Evolutionary conservation across 2,329 filamentous ascomycete species (phyloP).

Genomic region (Penicillium vulpinum): DNA sequence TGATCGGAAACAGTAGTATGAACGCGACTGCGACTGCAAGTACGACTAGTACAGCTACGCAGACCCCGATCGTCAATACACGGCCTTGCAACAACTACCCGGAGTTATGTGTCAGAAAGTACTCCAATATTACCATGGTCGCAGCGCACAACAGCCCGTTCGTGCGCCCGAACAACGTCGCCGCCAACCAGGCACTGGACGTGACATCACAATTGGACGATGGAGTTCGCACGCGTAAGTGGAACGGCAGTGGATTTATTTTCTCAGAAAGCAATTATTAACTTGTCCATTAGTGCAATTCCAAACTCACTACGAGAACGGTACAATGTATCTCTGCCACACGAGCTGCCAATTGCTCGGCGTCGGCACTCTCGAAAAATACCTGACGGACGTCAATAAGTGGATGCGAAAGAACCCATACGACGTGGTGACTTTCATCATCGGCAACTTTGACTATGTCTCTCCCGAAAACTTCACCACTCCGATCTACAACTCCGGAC

Average conservation of each 20-base stretch:
- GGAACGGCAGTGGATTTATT: neutral
- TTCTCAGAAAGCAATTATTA: neutral
- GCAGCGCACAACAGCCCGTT: slow-evolving; percentile 83
- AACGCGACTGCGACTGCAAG: slow-evolving; percentile 50
- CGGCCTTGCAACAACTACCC: slow-evolving; percentile 76
- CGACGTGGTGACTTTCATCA: slow-evolving; percentile 82
- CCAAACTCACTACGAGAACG: slow-evolving; percentile 58
- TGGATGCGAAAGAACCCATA: slow-evolving; percentile 80
- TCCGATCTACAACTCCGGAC: slow-evolving; percentile 69
- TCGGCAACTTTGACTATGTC: slow-evolving; percentile 81
- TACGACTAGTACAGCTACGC: slow-evolving; percentile 47
- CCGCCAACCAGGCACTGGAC: slow-evolving; percentile 69
- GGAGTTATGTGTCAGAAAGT: slow-evolving; percentile 74
- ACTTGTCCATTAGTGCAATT: slow-evolving; percentile 54
- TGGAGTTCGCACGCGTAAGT: slow-evolving; percentile 60
- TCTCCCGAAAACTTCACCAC: slow-evolving; percentile 63
- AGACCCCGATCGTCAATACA: slow-evolving; percentile 61
- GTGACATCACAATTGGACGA: slow-evolving; percentile 75
- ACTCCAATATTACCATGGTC: slow-evolving; percentile 78
- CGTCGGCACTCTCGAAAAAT: slow-evolving; percentile 72
- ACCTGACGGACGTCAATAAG: slow-evolving; percentile 65
- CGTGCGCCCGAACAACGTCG: slow-evolving; percentile 66
- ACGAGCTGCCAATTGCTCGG: slow-evolving; percentile 79
- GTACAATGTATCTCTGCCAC: slow-evolving; percentile 76
- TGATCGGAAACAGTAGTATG: slow-evolving; percentile 50